Evolutionary conservation across 1,284 basidiomycete genomes (phyloP), one percentile per base, ranked within the genome.

Genomic region (Ustilago esculenta): DNA sequence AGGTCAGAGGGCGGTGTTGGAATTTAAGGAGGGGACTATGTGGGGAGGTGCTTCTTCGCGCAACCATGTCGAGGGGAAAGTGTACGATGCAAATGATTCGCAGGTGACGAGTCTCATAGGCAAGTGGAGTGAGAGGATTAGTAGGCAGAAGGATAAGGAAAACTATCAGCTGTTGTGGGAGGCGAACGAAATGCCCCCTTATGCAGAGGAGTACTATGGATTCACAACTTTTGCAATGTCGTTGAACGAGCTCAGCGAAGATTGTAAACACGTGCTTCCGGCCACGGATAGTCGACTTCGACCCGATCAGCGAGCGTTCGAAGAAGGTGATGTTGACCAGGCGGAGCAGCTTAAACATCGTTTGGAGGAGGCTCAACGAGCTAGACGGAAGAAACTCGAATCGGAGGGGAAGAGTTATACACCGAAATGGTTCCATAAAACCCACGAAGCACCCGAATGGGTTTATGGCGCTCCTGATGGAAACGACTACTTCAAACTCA

Each of bases 221-320:
- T 81, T 81, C 51, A 81, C 80, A 25, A 74, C 76, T 60, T 81
- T 81, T 57, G 80, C 79, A 67, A 75, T 81, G 55, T 73, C 72
- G 34, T 71, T 81, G 47, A 81, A 81, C 60, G 73, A 81, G 45
- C 46, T 81, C 15, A 72, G 66, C 1, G 64, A 73, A 2, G 89
- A 92, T 76, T 82, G 93, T 17, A 84, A 87, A 54, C 87, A 85
- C 5, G 86, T 86, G 60, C 40, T 95, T 6, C 90, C 92, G 1
- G 87, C 88, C 0, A 94, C 93, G 1, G 94, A 96, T 80, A 93
- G 92, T 8, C 87, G 94, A 27, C 85, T 88, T 57, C 86, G 93
- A 30, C 91, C 92, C 1, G 93, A 96, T 82, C 90, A 95, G 49
- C 85, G 90, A 25, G 91, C 92, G 4, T 85, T 94, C 39, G 94